Base-by-base conservation (phyloP, 2,329 filamentous ascomycete genomes). In the Penicillium sp. region DNA sequence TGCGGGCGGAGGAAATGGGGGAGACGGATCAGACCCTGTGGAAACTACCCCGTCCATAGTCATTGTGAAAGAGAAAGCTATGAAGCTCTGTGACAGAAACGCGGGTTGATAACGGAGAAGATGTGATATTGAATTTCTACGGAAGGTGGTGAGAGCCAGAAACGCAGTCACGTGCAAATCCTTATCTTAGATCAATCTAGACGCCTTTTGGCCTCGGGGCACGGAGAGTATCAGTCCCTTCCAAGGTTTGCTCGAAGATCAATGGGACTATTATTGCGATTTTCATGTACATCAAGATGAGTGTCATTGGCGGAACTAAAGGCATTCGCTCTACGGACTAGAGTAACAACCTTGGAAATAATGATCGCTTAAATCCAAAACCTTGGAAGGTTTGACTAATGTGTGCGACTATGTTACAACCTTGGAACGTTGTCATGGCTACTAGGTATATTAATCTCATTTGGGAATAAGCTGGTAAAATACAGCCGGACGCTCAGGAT, bases 1-100 rank as follows among this genome's bases (percentile, higher is more conserved):
- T 31, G 75, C 72, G 50, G 69, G 66, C 27, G 72, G 72, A 48
- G 74, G 74, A n/a, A 54, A 63, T 13, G 69, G 68, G 48, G 69
- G 61, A 4, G 52, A 50, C 22, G 50, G 59, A 32, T 67, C 55
- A 8, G 60, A 53, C 39, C 62, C 66, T 57, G 72, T 71, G 39
- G 64, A 62, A 48, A 68, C 52, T 52, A 67, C 67, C 29, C 59
- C 66, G 47, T 73, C 69, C 73, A 75, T 76, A 24, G 46, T 69
- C 31, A 36, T 40, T 22, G 21, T 4, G 14, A 22, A 34, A 11
- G 36, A 34, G 29, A 29, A 34, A 29, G 29, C 41, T 42, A 39
- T 39, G 22, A 54, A 29, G 42, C 39, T 22, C 34, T 5, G 34
- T 36, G 22, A 48, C 22, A 29, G 32, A 34, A 48, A 13, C 50